phyloP scores from a whole-genome alignment of 2,329 filamentous ascomycete species.

The Tolypocladium pustulatum region DNA sequence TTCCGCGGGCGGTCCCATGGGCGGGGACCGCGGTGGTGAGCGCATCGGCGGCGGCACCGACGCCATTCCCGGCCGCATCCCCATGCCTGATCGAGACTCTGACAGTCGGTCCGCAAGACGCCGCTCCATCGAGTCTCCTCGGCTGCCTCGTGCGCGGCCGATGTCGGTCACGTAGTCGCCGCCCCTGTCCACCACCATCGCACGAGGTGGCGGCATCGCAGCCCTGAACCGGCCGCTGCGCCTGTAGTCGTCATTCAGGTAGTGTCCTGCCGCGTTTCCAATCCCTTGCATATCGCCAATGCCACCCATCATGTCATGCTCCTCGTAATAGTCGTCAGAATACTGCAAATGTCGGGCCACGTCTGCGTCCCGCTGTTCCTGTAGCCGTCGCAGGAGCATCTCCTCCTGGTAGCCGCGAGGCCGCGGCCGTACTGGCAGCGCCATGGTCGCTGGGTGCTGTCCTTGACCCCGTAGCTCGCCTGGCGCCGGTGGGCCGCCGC shows the following conservation, averaged over 20 bases:
- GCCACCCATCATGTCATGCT: slow-evolving; percentile 20
- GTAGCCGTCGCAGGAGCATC: slow-evolving; percentile 31
- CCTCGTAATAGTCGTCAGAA: slow-evolving; percentile 27
- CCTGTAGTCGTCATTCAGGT: slow-evolving; percentile 51
- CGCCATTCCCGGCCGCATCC: slow-evolving; percentile 2
- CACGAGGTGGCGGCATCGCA: neutral
- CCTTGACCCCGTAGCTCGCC: slow-evolving; percentile 16
- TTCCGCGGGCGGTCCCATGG: slow-evolving; percentile 23
- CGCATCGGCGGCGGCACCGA: slow-evolving; percentile 1
- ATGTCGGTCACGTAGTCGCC: slow-evolving; percentile 30
- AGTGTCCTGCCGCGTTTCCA: slow-evolving; percentile 44
- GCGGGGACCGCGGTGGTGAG: slow-evolving; percentile 16
- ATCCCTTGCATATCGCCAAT: slow-evolving; percentile 29
- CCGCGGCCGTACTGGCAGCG: slow-evolving; percentile 13
- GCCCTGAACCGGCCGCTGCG: slow-evolving; percentile 2
- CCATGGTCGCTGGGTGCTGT: slow-evolving; percentile 3
- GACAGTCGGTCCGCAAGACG: slow-evolving; percentile 40
- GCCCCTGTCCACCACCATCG: neutral
- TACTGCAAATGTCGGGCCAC: slow-evolving; percentile 13
- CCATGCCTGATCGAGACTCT: slow-evolving; percentile 24
- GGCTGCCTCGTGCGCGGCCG: slow-evolving; percentile 30
- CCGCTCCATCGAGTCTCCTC: slow-evolving; percentile 34
- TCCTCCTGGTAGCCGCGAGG: slow-evolving; percentile 34
- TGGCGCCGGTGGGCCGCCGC: slow-evolving; percentile 16
- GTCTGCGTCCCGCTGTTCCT: slow-evolving; percentile 36